A percentile compares a stretch with the other conserved stretches of the same genome.
phyloP scores from a whole-genome alignment of 345 rosid species.

The Melaleuca quinquenervia region DNA sequence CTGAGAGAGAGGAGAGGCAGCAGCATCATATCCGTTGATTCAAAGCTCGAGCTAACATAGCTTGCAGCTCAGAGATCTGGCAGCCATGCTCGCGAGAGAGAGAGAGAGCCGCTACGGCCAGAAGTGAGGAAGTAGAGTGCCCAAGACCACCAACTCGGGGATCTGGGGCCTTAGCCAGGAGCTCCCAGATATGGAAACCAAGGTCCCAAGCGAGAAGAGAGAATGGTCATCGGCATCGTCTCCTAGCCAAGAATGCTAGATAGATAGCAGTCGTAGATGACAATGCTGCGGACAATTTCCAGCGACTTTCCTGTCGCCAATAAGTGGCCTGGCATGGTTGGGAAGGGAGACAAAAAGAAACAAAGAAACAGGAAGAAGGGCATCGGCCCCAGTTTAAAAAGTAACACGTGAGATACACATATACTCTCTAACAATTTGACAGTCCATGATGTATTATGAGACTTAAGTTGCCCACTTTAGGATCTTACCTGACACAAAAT shows the following conservation, averaged over 20 bases:
- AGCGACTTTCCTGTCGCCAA: background rate
- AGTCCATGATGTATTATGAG: background rate
- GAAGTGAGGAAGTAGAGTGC: background rate
- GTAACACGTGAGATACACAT: background rate
- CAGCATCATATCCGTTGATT: background rate
- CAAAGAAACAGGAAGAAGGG: too few species aligned
- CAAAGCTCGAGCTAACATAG: background rate
- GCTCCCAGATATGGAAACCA: background rate
- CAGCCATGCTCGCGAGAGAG: background rate
- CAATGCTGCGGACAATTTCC: background rate
- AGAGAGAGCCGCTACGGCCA: background rate
- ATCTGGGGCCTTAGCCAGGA: background rate
- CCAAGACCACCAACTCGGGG: background rate
- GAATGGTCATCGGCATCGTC: background rate
- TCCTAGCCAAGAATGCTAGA: background rate
- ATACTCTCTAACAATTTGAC: background rate
- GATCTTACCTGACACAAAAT: background rate
- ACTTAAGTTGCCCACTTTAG: accelerated
- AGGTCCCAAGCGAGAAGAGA: background rate
- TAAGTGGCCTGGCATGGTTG: background rate
- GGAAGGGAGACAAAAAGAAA: background rate
- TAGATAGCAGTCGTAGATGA: background rate
- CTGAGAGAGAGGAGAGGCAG: background rate
- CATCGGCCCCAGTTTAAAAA: background rate
- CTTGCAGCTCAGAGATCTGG: background rate